These are phyloP conservation scores for Gamsiella multidivaricata DNA, from an alignment of 192 early-diverging fungal genomes.

Conservation along the genomic window DNA sequence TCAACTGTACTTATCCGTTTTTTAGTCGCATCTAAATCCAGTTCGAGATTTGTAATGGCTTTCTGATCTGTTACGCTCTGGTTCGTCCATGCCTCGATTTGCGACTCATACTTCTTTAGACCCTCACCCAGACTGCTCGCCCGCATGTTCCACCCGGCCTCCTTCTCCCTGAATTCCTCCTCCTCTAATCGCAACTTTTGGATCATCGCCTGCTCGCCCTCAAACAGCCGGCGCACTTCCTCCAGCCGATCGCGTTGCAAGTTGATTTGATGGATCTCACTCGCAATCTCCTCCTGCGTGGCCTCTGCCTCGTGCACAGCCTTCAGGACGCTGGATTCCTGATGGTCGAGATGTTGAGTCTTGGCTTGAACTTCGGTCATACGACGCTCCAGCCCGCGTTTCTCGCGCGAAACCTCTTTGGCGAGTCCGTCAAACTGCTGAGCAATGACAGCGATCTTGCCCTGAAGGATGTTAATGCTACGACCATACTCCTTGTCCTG, in stretches of 20 bases:
- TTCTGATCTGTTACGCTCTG: conserved; percentile 10
- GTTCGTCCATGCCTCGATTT: conserved; percentile 13
- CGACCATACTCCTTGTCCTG: conserved; percentile 21
- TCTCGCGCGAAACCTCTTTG: conserved; percentile 23
- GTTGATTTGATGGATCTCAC: conserved; percentile 18
- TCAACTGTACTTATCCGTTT: conserved; percentile 16
- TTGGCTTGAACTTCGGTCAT: conserved; percentile 1
- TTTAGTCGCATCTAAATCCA: conserved; percentile 11
- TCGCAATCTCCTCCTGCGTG: conserved; percentile 1
- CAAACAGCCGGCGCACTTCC: conserved; percentile 20
- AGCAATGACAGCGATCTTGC: conserved; percentile 19
- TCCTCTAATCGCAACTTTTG: conserved; percentile 26
- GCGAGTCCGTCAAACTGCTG: conserved; percentile 30
- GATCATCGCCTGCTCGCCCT: conserved; percentile 3
- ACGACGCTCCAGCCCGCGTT: conserved; percentile 25
- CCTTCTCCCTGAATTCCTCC: conserved; percentile 30
- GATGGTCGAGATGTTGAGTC: conserved; percentile 12
- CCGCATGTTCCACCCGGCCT: conserved; percentile 42
- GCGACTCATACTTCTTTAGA: neutral
- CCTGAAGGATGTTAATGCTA: conserved; percentile 11
- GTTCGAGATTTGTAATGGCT: neutral
- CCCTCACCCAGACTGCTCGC: conserved; percentile 2
- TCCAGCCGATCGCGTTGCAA: conserved; percentile 24
- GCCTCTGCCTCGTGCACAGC: neutral
- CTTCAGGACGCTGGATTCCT: conserved; percentile 16